phyloP scores from a whole-genome alignment of 192 early-diverging fungal species.

The Backusella parvicylindrica region DNA sequence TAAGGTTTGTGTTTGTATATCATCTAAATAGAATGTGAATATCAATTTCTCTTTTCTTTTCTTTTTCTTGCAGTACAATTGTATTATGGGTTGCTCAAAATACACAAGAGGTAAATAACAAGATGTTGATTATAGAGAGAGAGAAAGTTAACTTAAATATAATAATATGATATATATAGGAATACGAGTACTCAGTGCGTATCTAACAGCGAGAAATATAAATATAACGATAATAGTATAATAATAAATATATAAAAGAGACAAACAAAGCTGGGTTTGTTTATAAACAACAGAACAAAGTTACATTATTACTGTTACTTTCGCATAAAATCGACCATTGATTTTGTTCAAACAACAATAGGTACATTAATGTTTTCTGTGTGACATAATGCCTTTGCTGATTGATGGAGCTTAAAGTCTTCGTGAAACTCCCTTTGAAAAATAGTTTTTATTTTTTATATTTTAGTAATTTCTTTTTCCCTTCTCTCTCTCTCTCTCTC shows the following conservation, averaged over 20 bases:
- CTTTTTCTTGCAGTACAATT: constrained; percentile 7
- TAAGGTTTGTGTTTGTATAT: constrained; percentile 10
- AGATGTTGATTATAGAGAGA: background rate
- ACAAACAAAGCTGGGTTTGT: background rate
- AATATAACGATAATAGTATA: background rate
- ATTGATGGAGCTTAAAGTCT: constrained; percentile 4
- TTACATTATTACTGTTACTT: background rate
- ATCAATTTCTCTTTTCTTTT: background rate
- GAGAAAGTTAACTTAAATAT: background rate
- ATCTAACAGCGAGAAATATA: background rate
- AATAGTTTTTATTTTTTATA: background rate
- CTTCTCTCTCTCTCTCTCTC: background rate
- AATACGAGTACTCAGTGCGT: constrained; percentile 7
- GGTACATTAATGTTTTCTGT: background rate
- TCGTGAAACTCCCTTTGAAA: background rate
- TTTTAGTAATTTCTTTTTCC: background rate
- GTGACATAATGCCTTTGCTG: background rate
- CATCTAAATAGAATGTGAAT: background rate
- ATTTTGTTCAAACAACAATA: background rate
- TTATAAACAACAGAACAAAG: background rate
- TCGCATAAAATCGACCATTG: background rate
- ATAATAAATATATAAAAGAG: background rate
- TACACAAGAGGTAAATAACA: constrained; percentile 1
- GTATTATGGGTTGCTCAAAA: constrained; percentile 17
- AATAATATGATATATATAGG: constrained; percentile 7